These are phyloP conservation scores for Colletotrichum theobromicola DNA, from an alignment of 2,329 filamentous ascomycete genomes.

Conservation along the genomic window DNA sequence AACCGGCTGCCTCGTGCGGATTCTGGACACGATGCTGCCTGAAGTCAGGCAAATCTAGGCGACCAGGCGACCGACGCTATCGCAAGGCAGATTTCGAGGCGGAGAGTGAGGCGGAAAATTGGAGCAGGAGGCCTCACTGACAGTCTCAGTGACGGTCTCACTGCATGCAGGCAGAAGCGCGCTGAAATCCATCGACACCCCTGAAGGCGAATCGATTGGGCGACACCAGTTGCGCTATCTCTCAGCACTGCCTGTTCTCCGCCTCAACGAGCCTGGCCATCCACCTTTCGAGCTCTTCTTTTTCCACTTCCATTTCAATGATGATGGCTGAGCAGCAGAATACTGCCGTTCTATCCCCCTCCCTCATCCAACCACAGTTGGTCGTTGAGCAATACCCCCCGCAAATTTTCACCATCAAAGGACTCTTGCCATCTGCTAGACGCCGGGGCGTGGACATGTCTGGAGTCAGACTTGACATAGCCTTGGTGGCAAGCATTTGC, in stretches of 20 bases:
- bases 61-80: neutral
- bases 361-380: neutral
- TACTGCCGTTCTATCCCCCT: neutral
- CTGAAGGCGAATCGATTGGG: neutral
- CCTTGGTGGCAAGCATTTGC: neutral
- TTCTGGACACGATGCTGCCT: neutral
- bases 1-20: neutral
- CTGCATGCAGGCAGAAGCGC: neutral
- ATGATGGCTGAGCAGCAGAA: neutral
- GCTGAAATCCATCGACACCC: neutral
- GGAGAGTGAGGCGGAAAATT: conserved; percentile 18
- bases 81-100: neutral
- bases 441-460: neutral
- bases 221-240: neutral
- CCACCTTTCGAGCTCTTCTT: neutral
- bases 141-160: too few species aligned
- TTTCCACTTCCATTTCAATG: neutral
- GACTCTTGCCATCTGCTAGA: neutral
- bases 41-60: neutral
- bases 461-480: neutral
- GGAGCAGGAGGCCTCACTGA: neutral
- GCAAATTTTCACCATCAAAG: neutral
- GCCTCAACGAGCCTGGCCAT: neutral
- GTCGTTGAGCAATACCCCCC: neutral
- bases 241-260: neutral